Evolutionary conservation across 2,329 filamentous ascomycete genomes (phyloP).

Genomic region (Colletotrichum godetiae): DNA sequence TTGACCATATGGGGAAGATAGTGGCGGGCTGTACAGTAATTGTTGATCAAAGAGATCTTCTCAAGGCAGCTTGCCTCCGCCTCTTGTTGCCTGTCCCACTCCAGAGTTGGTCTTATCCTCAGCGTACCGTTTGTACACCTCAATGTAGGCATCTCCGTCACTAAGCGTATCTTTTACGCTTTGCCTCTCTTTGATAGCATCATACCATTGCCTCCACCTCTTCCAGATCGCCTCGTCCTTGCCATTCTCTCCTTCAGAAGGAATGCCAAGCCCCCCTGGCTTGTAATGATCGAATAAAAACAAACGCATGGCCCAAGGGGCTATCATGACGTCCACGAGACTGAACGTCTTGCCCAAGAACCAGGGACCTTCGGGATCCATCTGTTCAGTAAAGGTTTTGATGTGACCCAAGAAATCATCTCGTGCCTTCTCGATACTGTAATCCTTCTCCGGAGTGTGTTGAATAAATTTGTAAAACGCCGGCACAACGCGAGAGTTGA

Average conservation of each 20-base stretch:
- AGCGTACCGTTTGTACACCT: constrained; percentile 76
- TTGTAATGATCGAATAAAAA: constrained; percentile 85
- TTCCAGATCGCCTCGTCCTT: constrained; percentile 69
- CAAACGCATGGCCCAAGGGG: constrained; percentile 78
- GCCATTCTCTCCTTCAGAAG: constrained; percentile 42
- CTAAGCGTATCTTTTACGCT: constrained; percentile 78
- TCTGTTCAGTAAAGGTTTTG: constrained; percentile 70
- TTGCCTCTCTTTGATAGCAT: constrained; percentile 66
- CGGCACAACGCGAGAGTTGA: constrained; percentile 74
- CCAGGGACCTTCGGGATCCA: constrained; percentile 69
- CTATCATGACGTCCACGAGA: constrained; percentile 77
- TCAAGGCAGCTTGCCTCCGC: constrained; percentile 71
- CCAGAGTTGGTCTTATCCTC: constrained; percentile 73
- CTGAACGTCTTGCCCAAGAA: constrained; percentile 74
- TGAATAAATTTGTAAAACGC: constrained; percentile 73
- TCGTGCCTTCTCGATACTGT: constrained; percentile 64
- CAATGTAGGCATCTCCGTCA: constrained; percentile 73
- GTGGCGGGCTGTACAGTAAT: not conserved
- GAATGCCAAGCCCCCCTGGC: constrained; percentile 60
- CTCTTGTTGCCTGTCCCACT: constrained; percentile 71
- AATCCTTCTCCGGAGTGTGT: constrained; percentile 61
- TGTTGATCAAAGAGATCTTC: not conserved
- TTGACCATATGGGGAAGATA: not conserved
- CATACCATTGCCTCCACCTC: constrained; percentile 74
- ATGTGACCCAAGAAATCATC: constrained; percentile 68